phyloP scores from a whole-genome alignment of 1,284 basidiomycete genomes.

The Cutaneotrichosporon cutaneum region DNA sequence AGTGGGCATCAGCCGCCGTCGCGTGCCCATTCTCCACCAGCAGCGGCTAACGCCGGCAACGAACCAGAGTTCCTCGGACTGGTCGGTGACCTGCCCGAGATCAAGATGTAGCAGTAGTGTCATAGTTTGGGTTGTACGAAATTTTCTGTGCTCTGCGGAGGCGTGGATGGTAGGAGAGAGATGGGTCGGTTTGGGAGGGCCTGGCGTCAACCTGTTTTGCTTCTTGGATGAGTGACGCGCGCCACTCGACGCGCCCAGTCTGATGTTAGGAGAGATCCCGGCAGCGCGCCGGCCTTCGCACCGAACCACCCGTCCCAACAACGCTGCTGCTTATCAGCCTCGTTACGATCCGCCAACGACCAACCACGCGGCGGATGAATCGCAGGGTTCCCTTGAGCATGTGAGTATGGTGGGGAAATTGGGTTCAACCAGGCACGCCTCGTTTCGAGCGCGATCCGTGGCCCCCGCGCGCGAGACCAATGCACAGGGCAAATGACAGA shows the following conservation, averaged over 20 bases:
- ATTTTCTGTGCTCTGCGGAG: background rate
- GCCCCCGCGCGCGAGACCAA: background rate
- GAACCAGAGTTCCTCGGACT: constrained; percentile 10
- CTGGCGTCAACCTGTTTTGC: too few relatives aligned
- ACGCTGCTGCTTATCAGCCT: background rate
- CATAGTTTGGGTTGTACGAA: constrained; percentile 4
- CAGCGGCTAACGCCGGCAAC: background rate
- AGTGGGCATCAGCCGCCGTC: background rate
- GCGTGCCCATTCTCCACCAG: background rate
- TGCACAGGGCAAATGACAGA: background rate
- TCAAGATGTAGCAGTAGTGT: constrained; percentile 9
- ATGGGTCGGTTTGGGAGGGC: too few relatives aligned
- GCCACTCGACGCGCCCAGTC: too few relatives aligned
- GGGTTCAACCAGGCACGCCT: background rate
- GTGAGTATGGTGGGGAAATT: background rate
- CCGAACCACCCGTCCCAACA: background rate
- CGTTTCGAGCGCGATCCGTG: background rate
- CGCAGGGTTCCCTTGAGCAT: background rate
- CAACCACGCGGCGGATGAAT: background rate
- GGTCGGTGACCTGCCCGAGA: constrained; percentile 17
- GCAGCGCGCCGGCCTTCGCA: too few relatives aligned
- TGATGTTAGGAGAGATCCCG: too few relatives aligned
- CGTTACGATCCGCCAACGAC: background rate
- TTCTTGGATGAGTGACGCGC: too few relatives aligned
- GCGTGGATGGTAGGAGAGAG: too few relatives aligned